Evolutionary conservation across 768 basidiomycete genomes (phyloP).

Genomic region (Auriscalpium orientale): DNA sequence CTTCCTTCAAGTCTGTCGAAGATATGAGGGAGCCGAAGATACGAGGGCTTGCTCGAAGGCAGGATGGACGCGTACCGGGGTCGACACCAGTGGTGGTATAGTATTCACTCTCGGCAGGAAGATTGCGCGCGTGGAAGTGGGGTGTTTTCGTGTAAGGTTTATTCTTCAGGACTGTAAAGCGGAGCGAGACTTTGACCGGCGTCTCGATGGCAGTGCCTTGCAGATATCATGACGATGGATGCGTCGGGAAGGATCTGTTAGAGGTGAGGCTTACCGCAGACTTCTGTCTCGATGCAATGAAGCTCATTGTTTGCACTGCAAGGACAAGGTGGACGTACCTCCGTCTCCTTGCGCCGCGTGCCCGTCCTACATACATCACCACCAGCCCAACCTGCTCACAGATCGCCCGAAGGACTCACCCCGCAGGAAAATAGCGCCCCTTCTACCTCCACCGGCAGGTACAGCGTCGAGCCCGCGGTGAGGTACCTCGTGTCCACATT

Average conservation of each 20-base stretch:
- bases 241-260: background rate
- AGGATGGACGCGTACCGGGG: constrained; percentile 23
- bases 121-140: constrained; percentile 36
- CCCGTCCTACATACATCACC: constrained; percentile 37
- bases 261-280: constrained; percentile 39
- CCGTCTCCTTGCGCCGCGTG: constrained; percentile 64
- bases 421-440: constrained; percentile 58
- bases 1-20: constrained; percentile 39
- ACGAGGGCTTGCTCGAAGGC: background rate
- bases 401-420: constrained; percentile 26
- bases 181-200: constrained; percentile 46
- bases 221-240: background rate
- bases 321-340: constrained; percentile 30
- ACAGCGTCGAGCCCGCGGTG: constrained; percentile 46
- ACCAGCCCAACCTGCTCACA: background rate
- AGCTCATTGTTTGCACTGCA: background rate
- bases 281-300: constrained; percentile 31
- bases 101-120: constrained; percentile 26
- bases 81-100: constrained; percentile 56
- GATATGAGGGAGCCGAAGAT: background rate
- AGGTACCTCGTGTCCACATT: constrained; percentile 57
- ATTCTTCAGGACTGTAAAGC: constrained; percentile 50
- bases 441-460: constrained; percentile 49
- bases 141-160: constrained; percentile 51
- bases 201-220: constrained; percentile 60